Conservation (phyloP, 2,329 filamentous ascomycete species). For the Dactylellina parvicollis region DNA sequence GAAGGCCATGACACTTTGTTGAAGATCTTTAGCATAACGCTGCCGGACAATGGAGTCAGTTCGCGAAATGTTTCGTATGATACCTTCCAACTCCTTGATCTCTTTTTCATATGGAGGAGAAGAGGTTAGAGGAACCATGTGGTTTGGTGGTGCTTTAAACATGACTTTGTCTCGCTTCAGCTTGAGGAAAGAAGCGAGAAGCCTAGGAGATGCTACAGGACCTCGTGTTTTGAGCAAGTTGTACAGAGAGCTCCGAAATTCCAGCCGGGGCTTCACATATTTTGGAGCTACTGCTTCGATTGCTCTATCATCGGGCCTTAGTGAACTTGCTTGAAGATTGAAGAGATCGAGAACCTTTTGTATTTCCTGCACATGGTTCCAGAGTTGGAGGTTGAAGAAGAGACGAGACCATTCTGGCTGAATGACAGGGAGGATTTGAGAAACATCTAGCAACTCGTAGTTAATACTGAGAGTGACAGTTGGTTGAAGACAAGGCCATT, state of each 20-base stretch:
- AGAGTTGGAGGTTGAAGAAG: conserved; percentile 65
- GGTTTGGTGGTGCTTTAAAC: neutral
- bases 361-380: conserved; percentile 62
- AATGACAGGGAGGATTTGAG: conserved; percentile 62
- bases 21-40: conserved; percentile 62
- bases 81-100: conserved; percentile 16
- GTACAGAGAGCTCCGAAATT: conserved; percentile 23
- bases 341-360: conserved; percentile 62
- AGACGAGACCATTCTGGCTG: conserved; percentile 65
- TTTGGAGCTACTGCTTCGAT: neutral
- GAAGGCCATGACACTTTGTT: conserved; percentile 60
- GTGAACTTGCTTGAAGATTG: conserved; percentile 36
- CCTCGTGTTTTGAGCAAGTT: conserved; percentile 51
- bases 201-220: conserved; percentile 52
- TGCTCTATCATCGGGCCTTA: neutral
- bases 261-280: neutral
- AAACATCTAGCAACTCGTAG: conserved; percentile 61
- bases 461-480: conserved; percentile 58
- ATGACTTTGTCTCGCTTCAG: conserved; percentile 4
- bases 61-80: conserved; percentile 26
- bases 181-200: conserved; percentile 28
- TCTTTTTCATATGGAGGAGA: neutral
- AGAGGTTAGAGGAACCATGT: neutral
- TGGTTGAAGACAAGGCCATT: conserved; percentile 64
- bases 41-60: conserved; percentile 59